Percentiles rank a stretch among this genome's conserved stretches.
These are phyloP conservation scores for Suhomyces emberorum DNA, from an alignment of 805 yeast species.

Conservation along the genomic window DNA sequence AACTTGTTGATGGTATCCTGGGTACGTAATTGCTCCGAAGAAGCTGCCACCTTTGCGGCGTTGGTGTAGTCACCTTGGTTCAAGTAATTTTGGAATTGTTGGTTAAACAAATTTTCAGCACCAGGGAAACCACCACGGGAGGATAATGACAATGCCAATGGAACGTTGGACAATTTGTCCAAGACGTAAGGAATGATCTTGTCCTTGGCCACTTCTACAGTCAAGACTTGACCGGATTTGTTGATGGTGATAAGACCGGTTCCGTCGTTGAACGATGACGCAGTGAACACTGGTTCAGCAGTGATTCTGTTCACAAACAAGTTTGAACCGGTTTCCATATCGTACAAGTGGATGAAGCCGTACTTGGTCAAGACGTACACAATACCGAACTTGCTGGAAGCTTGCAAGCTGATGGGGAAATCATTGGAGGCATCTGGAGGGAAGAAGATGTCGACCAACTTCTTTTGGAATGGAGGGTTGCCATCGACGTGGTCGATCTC, in stretches of 20 bases:
- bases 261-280: conserved; percentile 64
- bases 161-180: conserved; percentile 79
- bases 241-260: conserved; percentile 91
- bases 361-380: conserved; percentile 88
- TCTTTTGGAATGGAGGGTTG: conserved; percentile 82
- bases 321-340: conserved; percentile 86
- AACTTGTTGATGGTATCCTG: conserved; percentile 91
- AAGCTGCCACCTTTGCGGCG: conserved; percentile 97
- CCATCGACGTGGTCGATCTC: conserved; percentile 93
- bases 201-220: conserved; percentile 83
- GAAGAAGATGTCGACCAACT: conserved; percentile 88
- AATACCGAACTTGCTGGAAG: conserved; percentile 82
- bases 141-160: conserved; percentile 82
- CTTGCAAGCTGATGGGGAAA: conserved; percentile 91
- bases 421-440: conserved; percentile 96
- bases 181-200: conserved; percentile 87
- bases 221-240: conserved; percentile 91
- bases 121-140: conserved; percentile 97
- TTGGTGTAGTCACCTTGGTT: conserved; percentile 81
- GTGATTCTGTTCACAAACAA: conserved; percentile 95
- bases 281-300: conserved; percentile 92
- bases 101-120: conserved; percentile 86
- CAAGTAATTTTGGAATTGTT: conserved; percentile 85
- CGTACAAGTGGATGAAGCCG: conserved; percentile 95
- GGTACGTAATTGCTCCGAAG: conserved; percentile 88